phyloP scores from a whole-genome alignment of 345 rosid species.

The Gossypium thurberi region DNA sequence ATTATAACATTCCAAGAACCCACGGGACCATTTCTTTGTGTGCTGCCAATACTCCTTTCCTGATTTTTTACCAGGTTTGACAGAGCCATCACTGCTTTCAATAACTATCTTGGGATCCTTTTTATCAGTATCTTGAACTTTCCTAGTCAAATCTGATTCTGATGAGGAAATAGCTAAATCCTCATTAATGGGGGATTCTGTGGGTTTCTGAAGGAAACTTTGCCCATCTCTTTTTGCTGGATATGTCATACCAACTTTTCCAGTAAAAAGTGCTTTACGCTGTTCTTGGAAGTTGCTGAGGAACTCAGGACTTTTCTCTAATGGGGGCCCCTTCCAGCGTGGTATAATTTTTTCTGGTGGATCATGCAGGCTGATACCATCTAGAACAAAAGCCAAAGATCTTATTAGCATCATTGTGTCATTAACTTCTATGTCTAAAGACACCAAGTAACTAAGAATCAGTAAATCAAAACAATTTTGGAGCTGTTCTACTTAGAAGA shows the following conservation, averaged over 20 bases:
- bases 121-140: constrained; percentile 20
- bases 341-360: constrained; percentile 74
- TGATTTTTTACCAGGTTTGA: constrained; percentile 65
- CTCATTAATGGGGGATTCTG: constrained; percentile 24
- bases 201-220: constrained; percentile 30
- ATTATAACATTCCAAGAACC: constrained; percentile 68
- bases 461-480: background rate
- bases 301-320: constrained; percentile 56
- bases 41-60: constrained; percentile 91
- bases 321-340: constrained; percentile 70
- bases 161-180: constrained; percentile 30
- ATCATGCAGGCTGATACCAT: constrained; percentile 81
- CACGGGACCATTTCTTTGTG: constrained; percentile 91
- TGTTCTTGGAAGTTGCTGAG: constrained; percentile 43
- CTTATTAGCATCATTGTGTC: constrained; percentile 15
- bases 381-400: constrained; percentile 33
- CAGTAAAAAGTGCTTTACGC: constrained; percentile 38
- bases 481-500: background rate
- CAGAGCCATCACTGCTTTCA: constrained; percentile 83
- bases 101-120: constrained; percentile 51
- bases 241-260: constrained; percentile 28
- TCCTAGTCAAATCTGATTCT: constrained; percentile 22
- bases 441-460: background rate
- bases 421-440: constrained; percentile 2
- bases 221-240: constrained; percentile 34